Base-by-base conservation (phyloP, 257 asterid genomes). In the Salvia rosmarinus region DNA sequence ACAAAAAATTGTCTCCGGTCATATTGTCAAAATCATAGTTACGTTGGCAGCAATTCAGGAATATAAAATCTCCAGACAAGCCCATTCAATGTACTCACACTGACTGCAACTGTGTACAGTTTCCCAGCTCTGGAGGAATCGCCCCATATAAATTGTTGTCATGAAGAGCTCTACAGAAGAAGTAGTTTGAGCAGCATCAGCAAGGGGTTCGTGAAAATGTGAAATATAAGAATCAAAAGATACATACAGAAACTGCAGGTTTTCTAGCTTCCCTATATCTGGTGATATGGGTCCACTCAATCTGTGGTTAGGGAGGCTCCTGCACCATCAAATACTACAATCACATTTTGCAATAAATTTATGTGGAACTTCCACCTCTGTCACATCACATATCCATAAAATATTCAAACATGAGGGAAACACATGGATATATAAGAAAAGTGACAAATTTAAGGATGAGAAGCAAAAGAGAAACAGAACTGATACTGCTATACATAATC, bases 281-380 rank as follows among this genome's bases (percentile, higher is more conserved):
- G 94, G 77, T 44, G 97, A 82, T 67, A 94, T 79, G 60, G 94
- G 86, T 63, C 99, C 99, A 78, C 95, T 91, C 83, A 91, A 66
- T 83, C 68, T 89, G 89, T 91, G 99, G 82, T 90, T 84, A 54
- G 97, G 83, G 55, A 94, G 96, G 81, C 88, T 94, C 93, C 99
- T 94, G 92, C 75, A 80, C 64, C 73, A 81, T 65, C 61, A 71
- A 58, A 59, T 47, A 10, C 62, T 55, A 59, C 56, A 64, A 63
- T 63, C 70, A 68, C 56, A 59, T 35, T 63, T 58, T 56, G 76
- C 54, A 54, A 64, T 28, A 75, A 64, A 57, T 64, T 50, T 20
- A 65, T 57, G 65, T 62, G 49, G 64, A 72, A 43, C 63, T 20
- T 5, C 42, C 52, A 9, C 20, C 37, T 40, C 30, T 28, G 21